These are phyloP conservation scores for Staphylotrichum tortipilum DNA, from an alignment of 495 filamentous ascomycete genomes.

Conservation along the genomic window DNA sequence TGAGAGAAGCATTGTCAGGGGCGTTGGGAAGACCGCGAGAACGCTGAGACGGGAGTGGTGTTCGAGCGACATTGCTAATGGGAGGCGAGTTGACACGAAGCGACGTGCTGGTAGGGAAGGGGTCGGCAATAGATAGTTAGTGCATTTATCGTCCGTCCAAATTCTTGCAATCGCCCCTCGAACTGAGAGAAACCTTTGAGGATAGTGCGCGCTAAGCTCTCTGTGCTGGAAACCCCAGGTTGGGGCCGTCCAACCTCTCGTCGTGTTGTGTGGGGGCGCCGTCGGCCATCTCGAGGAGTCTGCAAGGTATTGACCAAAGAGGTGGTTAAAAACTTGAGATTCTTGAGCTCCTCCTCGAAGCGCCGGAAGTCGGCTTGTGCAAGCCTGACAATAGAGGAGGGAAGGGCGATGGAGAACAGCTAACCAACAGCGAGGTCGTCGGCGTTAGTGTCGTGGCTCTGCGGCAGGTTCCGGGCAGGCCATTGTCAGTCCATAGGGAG, in stretches of 20 bases:
- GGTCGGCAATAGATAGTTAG: background rate
- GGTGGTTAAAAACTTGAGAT: background rate
- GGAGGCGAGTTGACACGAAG: background rate
- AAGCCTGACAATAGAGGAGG: background rate
- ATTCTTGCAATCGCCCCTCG: conserved; percentile 3
- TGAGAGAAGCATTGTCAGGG: too few relatives aligned
- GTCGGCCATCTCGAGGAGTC: background rate
- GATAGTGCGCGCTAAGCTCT: background rate
- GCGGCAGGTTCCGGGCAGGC: too few relatives aligned
- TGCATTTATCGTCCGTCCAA: background rate
- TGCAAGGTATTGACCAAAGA: background rate
- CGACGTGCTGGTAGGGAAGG: background rate
- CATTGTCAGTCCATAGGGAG: too few relatives aligned
- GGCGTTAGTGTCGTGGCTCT: too few relatives aligned
- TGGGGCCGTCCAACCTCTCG: background rate
- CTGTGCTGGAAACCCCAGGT: background rate
- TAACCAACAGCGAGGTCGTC: too few relatives aligned
- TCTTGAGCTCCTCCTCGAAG: background rate
- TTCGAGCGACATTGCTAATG: background rate
- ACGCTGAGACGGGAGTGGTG: background rate
- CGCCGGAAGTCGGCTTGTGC: background rate
- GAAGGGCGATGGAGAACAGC: background rate
- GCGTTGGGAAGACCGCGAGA: background rate
- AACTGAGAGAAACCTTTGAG: background rate
- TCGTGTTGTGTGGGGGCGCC: background rate